Percentiles rank a stretch among this genome's conserved stretches.
phyloP scores from a whole-genome alignment of 495 filamentous ascomycete genomes.

The Clohesyomyces aquaticus region DNA sequence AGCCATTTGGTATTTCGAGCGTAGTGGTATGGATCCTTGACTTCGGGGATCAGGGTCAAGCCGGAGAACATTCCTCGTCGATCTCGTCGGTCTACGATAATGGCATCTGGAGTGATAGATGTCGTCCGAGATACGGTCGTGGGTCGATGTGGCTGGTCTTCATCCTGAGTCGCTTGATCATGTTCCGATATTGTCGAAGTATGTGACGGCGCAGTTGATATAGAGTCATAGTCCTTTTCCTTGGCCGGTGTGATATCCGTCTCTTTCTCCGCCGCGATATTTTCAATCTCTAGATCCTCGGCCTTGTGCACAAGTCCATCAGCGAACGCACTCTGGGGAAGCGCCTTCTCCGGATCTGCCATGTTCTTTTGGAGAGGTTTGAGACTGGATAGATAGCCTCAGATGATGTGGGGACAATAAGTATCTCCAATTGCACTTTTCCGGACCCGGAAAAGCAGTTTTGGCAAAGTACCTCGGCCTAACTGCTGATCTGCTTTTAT shows the following conservation, averaged over 20 bases:
- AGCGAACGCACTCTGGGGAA: neutral
- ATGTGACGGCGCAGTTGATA: conserved; percentile 27
- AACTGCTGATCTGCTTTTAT: neutral
- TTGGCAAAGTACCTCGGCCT: neutral
- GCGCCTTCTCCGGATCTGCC: conserved; percentile 24
- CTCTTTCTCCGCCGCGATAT: conserved; percentile 27
- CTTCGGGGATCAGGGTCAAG: conserved; percentile 78
- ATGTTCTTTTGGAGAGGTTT: conserved; percentile 4
- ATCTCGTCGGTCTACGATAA: conserved; percentile 64
- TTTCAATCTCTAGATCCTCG: neutral
- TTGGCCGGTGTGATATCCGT: conserved; percentile 18
- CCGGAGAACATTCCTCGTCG: conserved; percentile 76
- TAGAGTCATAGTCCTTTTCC: conserved; percentile 34
- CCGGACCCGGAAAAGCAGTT: neutral
- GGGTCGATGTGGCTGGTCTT: conserved; percentile 5
- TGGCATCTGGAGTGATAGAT: conserved; percentile 41
- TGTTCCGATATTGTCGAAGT: conserved; percentile 29
- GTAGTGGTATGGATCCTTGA: conserved; percentile 76
- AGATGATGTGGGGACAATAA: no score
- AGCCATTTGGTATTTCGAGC: conserved; percentile 75
- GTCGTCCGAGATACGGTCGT: conserved; percentile 24
- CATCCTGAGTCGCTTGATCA: neutral
- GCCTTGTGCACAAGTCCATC: neutral
- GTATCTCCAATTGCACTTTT: neutral
- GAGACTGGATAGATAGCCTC: neutral